phyloP scores from a whole-genome alignment of 2,329 filamentous ascomycete species.

The Aspergillus novoparasiticus region DNA sequence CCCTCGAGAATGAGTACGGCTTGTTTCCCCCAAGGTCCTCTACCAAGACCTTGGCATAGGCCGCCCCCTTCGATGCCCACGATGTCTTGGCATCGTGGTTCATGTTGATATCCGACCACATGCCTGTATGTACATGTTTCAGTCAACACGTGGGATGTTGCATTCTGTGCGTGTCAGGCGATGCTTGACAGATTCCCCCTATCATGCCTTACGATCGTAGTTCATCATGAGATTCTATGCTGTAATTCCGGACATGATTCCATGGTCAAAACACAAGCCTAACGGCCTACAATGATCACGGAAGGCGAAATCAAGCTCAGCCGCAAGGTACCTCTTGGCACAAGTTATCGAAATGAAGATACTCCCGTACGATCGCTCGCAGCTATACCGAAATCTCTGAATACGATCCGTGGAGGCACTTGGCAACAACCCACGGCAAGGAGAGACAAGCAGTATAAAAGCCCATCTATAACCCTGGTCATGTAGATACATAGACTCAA shows the following conservation, averaged over 20 bases:
- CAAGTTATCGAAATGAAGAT: neutral
- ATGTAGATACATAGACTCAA: neutral
- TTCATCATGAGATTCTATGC: neutral
- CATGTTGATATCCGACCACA: neutral
- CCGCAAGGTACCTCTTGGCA: constrained; percentile 3
- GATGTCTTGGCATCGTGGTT: constrained; percentile 1
- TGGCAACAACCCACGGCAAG: neutral
- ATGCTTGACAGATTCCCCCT: neutral
- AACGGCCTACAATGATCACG: neutral
- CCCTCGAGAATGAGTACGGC: neutral
- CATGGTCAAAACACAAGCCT: neutral
- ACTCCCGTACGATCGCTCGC: neutral
- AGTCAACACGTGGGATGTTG: neutral
- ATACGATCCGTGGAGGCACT: neutral
- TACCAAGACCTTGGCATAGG: constrained; percentile 7
- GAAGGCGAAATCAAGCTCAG: neutral
- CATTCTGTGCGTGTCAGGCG: neutral
- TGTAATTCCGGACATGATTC: neutral
- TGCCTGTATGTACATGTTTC: neutral
- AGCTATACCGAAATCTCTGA: neutral
- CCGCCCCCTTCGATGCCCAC: neutral
- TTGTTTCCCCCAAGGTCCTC: constrained; percentile 25
- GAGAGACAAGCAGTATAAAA: neutral
- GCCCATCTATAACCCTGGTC: neutral
- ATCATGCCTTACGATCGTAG: too few relatives aligned